Percentiles rank a stretch among this genome's conserved stretches.
Conservation (phyloP, 2,329 filamentous ascomycete species). For the Colletotrichum cordylinicola region DNA sequence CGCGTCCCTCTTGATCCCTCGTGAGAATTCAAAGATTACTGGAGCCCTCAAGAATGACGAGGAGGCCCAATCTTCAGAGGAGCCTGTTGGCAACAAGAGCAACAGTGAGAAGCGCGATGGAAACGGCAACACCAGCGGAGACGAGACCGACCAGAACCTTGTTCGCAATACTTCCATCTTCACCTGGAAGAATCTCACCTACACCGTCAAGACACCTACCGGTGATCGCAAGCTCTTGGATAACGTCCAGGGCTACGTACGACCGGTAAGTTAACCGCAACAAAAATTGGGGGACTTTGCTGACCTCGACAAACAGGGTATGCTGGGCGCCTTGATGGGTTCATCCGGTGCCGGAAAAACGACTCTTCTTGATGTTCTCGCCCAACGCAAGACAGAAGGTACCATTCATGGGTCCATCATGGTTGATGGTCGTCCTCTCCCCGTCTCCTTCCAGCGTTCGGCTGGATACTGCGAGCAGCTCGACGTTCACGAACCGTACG, state of each 20-base stretch:
- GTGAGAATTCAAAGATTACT: constrained; percentile 56
- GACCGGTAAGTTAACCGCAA: too few species aligned
- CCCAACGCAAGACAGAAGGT: constrained; percentile 80
- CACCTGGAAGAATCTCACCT: constrained; percentile 76
- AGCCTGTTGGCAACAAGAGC: constrained; percentile 29
- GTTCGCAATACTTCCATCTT: constrained; percentile 71
- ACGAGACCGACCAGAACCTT: constrained; percentile 41
- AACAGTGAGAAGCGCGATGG: constrained; percentile 20
- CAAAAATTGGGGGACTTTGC: too few species aligned
- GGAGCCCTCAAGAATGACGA: constrained; percentile 46
- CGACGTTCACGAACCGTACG: constrained; percentile 75
- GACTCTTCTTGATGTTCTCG: constrained; percentile 82
- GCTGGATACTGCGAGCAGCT: constrained; percentile 84
- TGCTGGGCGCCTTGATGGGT: constrained; percentile 81
- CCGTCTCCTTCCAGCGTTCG: constrained; percentile 78
- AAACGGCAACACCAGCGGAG: constrained; percentile 28
- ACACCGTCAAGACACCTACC: constrained; percentile 67
- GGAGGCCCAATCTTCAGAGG: constrained; percentile 44
- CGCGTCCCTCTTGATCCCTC: constrained; percentile 64
- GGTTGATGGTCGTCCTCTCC: constrained; percentile 75
- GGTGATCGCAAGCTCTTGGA: constrained; percentile 75
- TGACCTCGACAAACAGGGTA: too few species aligned
- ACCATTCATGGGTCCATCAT: constrained; percentile 77
- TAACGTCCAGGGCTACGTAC: constrained; percentile 80
- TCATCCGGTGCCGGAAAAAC: constrained; percentile 86